Percentiles rank a stretch among this genome's conserved stretches.
phyloP scores from a whole-genome alignment of 1,139 yeast species.

The Zhuliangozyma parablackwelliae region DNA sequence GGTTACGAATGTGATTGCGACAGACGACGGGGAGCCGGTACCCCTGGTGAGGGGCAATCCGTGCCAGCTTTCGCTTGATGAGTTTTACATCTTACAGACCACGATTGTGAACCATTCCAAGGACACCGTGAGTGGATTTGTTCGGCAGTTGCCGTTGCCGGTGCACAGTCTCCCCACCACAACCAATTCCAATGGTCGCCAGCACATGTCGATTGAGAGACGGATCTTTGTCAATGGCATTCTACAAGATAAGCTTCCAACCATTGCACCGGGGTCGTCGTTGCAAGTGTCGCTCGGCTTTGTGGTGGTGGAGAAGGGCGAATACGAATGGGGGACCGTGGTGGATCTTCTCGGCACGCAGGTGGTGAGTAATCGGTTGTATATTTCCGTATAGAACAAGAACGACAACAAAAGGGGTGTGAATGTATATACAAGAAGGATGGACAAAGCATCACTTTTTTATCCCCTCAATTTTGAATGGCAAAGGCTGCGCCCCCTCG shows the following conservation, averaged over 20 bases:
- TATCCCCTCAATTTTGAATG: conserved; percentile 34
- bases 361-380: neutral
- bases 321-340: conserved; percentile 74
- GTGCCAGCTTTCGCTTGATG: conserved; percentile 32
- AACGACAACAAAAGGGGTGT: no score
- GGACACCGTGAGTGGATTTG: conserved; percentile 45
- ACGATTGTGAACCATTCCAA: conserved; percentile 43
- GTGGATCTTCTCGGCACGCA: conserved; percentile 42
- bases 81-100: conserved; percentile 47
- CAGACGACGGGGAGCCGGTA: conserved; percentile 7
- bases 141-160: conserved; percentile 63
- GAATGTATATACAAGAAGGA: neutral
- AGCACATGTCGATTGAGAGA: conserved; percentile 39
- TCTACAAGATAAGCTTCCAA: conserved; percentile 46
- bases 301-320: conserved; percentile 64
- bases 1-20: conserved; percentile 27
- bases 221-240: conserved; percentile 60
- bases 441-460: neutral
- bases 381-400: no score
- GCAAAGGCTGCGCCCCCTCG: conserved; percentile 47
- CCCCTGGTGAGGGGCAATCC: conserved; percentile 14
- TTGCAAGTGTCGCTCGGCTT: conserved; percentile 47
- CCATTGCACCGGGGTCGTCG: conserved; percentile 40
- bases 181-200: conserved; percentile 3
- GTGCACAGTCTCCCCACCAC: conserved; percentile 9